Evolutionary conservation across 208 protist species (phyloP).

Genomic region (Acanthamoeba healyi): DNA sequence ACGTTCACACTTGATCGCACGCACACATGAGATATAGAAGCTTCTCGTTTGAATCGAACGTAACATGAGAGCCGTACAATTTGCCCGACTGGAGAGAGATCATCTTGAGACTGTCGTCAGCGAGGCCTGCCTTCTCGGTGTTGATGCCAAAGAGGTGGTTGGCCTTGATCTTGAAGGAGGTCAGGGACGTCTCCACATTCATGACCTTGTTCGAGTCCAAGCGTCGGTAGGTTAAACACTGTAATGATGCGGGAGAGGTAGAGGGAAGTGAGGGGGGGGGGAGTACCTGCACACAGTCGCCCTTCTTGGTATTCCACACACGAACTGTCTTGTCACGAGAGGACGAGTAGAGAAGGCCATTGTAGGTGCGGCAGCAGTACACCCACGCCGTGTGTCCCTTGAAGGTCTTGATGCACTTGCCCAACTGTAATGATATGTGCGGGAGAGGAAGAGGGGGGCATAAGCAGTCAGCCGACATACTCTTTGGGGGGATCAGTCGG

Average conservation of each 20-base stretch:
- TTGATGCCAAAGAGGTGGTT: slow-evolving; percentile 9
- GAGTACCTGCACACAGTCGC: neutral
- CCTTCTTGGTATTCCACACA: neutral
- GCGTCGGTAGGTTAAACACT: too few species aligned
- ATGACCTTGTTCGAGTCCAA: neutral
- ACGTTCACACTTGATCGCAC: neutral
- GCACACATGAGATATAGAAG: too few species aligned
- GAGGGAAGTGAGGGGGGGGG: too few species aligned
- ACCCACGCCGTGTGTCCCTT: slow-evolving; percentile 32
- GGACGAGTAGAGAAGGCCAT: neutral
- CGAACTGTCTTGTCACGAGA: slow-evolving; percentile 5
- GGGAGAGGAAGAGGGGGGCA: too few species aligned
- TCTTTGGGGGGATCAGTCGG: neutral
- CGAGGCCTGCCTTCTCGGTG: neutral
- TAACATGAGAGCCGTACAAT: too few species aligned
- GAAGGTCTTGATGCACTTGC: slow-evolving; percentile 7
- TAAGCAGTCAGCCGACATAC: too few species aligned
- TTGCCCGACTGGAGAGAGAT: too few species aligned
- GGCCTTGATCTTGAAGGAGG: slow-evolving; percentile 6
- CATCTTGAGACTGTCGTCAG: too few species aligned
- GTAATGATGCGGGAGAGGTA: too few species aligned
- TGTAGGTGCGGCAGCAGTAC: neutral
- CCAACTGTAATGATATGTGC: neutral
- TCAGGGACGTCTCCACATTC: neutral
- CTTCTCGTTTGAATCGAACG: too few species aligned